These are phyloP conservation scores for Epichloe sp. DNA, from an alignment of 2,329 filamentous ascomycete genomes.

Conservation along the genomic window DNA sequence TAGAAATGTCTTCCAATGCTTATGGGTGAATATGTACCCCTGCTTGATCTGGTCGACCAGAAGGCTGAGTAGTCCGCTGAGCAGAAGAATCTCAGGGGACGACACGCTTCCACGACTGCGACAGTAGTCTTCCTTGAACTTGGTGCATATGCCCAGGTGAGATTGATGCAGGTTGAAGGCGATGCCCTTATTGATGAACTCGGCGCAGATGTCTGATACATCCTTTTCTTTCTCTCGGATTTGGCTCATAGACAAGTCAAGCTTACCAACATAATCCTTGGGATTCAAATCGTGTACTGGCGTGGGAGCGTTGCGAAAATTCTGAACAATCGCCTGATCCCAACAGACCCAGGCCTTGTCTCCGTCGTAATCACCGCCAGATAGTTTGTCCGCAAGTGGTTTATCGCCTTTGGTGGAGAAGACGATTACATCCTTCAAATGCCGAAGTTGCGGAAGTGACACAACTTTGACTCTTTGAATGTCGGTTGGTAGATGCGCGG, in stretches of 20 bases:
- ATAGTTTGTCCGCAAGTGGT: constrained; percentile 56
- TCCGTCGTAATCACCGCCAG: constrained; percentile 72
- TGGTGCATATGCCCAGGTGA: constrained; percentile 51
- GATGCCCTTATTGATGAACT: constrained; percentile 41
- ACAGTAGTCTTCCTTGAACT: constrained; percentile 47
- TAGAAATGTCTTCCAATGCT: constrained; percentile 27
- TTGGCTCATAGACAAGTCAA: not conserved
- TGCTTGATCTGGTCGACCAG: constrained; percentile 48
- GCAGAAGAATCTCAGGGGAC: constrained; percentile 27
- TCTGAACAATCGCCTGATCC: constrained; percentile 50
- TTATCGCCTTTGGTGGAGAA: constrained; percentile 51
- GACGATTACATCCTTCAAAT: constrained; percentile 65
- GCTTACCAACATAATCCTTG: constrained; percentile 18
- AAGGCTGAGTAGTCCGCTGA: constrained; percentile 38
- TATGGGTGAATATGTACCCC: constrained; percentile 32
- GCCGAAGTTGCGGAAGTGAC: constrained; percentile 45
- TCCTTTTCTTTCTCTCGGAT: not conserved
- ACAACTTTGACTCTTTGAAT: constrained; percentile 55
- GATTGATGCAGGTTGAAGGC: constrained; percentile 42
- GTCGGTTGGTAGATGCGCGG: constrained; percentile 57
- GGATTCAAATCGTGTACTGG: constrained; percentile 25
- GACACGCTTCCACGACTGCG: constrained; percentile 44
- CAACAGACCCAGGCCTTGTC: constrained; percentile 69
- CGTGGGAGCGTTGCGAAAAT: constrained; percentile 48
- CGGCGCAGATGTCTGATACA: constrained; percentile 13